These are phyloP conservation scores for Oryza meridionalis DNA, from an alignment of 176 grass and related monocot genomes.

Conservation along the genomic window DNA sequence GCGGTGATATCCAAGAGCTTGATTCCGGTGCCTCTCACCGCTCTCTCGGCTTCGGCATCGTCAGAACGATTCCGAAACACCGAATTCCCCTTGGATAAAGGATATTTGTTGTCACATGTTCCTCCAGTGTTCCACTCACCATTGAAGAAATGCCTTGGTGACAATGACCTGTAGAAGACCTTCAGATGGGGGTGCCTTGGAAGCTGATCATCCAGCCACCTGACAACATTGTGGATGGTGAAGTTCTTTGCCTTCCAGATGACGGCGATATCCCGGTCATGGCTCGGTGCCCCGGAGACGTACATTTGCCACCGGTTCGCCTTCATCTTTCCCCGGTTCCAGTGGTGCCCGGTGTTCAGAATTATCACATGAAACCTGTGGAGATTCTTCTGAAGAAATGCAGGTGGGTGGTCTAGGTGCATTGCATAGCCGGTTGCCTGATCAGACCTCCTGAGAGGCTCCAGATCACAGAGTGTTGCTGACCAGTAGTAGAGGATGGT, in stretches of 20 bases:
- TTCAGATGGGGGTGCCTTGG: constrained; percentile 35
- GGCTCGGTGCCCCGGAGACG: constrained; percentile 33
- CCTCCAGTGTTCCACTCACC: constrained; percentile 62
- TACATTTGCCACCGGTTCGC: constrained; percentile 54
- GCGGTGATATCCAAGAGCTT: constrained; percentile 55
- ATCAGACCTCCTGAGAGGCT: constrained; percentile 52
- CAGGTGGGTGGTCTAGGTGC: constrained; percentile 64
- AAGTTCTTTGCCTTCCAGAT: constrained; percentile 51
- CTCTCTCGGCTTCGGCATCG: constrained; percentile 33
- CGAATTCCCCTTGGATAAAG: constrained; percentile 17
- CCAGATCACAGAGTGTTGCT: constrained; percentile 66
- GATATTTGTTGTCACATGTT: constrained; percentile 45
- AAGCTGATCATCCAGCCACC: constrained; percentile 48
- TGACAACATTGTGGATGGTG: constrained; percentile 47
- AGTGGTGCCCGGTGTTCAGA: constrained; percentile 58
- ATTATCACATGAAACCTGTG: constrained; percentile 47
- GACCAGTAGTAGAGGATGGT: constrained; percentile 73
- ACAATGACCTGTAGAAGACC: constrained; percentile 58
- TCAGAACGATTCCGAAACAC: constrained; percentile 41
- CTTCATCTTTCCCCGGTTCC: constrained; percentile 59
- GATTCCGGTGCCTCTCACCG: constrained; percentile 47
- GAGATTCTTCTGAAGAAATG: constrained; percentile 54
- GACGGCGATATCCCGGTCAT: background rate
- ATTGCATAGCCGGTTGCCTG: constrained; percentile 61
- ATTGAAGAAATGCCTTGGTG: constrained; percentile 60